These are phyloP conservation scores for Yamadazyma epiphylla DNA, from an alignment of 1,139 yeast genomes.

Conservation along the genomic window DNA sequence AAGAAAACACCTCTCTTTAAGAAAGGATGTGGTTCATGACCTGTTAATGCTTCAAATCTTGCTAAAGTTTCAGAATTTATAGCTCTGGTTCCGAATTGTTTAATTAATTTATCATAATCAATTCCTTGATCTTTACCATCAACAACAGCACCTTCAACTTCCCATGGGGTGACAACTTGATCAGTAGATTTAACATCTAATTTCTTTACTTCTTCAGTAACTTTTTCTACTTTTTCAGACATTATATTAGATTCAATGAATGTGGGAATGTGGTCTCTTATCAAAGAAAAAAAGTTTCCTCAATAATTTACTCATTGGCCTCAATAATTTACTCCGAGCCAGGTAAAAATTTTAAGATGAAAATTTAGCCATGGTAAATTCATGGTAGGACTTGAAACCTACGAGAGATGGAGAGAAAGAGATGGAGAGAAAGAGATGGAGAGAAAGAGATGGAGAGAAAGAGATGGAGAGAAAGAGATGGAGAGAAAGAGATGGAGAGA, in stretches of 20 bases:
- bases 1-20: constrained; percentile 90
- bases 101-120: constrained; percentile 83
- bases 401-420: too few species aligned
- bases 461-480: too few species aligned
- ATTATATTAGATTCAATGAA: constrained; percentile 5
- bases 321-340: too few species aligned
- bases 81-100: constrained; percentile 81
- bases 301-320: too few species aligned
- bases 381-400: too few species aligned
- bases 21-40: constrained; percentile 89
- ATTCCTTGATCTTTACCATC: constrained; percentile 87
- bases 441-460: too few species aligned
- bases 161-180: constrained; percentile 94
- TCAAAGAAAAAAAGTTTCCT: too few species aligned
- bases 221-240: constrained; percentile 8
- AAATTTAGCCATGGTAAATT: too few species aligned
- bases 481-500: too few species aligned
- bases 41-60: constrained; percentile 79
- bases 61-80: constrained; percentile 68
- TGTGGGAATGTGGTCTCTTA: constrained; percentile 1
- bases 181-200: constrained; percentile 37
- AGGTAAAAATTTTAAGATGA: too few species aligned
- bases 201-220: constrained; percentile 24
- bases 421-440: too few species aligned
- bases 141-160: constrained; percentile 96